Evolutionary conservation across 768 basidiomycete genomes (phyloP), one percentile per base, ranked within the genome.

Genomic region (Boletus vermiculosoides): DNA sequence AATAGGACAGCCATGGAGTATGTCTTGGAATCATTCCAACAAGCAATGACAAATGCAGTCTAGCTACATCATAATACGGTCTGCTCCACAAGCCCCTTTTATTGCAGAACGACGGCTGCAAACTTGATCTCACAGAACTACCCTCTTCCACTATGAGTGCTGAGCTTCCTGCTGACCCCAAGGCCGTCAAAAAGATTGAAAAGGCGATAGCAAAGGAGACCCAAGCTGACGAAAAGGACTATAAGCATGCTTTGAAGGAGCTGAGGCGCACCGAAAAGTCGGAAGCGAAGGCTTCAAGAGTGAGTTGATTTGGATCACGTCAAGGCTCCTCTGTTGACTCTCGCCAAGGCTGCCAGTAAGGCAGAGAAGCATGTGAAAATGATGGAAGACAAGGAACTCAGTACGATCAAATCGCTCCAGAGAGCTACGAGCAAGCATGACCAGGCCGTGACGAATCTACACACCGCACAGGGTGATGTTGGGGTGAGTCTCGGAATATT

Each of bases 221-320:
- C 18, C 81, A 80, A 61, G 71, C 75, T 25, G 84, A 85, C 65
- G 75, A 81, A 52, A 76, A 71, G 46, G 70, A 70, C 33, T 67
- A 88, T 61, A 77, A 83, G 66, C 76, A 78, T 45, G 77, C 81
- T 34, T 58, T 84, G 58, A 84, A 83, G 64, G 81, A 84, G 48
- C 72, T 88, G 33, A 70, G 72, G 20, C 71, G 73, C 33, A 74
- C 77, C 9, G 84, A 88, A 66, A 85, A 86, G 73, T 68, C 70
- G 15, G 76, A 82, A 54, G 65, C 72, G 34, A 83, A 82, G 63
- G 77, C 79, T 25, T 72, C 77, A 54, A 86, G 84, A 74, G 83
- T 81, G 30, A 57, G 69, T 47, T 20, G 5, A 8, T 31, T 33
- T 42, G 25, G 25, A 25, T 45, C 28, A 10, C 23, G 12, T 22